phyloP scores from a whole-genome alignment of 1,284 basidiomycete species.

The Naganishia sp. region DNA sequence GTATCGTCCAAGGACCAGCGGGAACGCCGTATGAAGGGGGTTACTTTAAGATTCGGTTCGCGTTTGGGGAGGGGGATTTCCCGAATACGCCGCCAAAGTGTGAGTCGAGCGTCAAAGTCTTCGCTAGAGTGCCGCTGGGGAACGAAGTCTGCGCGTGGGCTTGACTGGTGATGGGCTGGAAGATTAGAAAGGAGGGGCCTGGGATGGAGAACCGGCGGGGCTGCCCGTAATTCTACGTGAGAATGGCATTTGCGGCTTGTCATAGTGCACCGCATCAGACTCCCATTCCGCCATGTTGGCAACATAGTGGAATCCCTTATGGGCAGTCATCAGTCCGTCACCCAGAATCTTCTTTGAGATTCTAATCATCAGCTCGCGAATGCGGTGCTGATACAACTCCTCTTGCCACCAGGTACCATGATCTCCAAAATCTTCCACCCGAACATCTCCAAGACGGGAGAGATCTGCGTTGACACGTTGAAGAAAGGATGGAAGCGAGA shows the following conservation, averaged over 20 bases:
- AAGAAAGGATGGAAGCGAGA: slow-evolving; percentile 95
- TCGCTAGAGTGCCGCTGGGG: neutral
- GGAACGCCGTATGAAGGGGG: slow-evolving; percentile 90
- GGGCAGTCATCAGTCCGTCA: no score
- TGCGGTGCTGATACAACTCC: neutral
- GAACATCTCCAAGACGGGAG: slow-evolving; percentile 73
- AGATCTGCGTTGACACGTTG: slow-evolving; percentile 95
- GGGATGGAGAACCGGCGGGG: no score
- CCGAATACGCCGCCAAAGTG: slow-evolving; percentile 89
- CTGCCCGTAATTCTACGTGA: no score
- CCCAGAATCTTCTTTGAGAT: no score
- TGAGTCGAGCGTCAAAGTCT: slow-evolving; percentile 54
- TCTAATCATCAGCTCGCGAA: no score
- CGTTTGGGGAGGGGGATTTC: slow-evolving; percentile 71
- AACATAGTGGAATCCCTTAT: no score
- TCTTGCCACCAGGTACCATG: slow-evolving; percentile 67
- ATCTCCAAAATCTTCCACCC: slow-evolving; percentile 94
- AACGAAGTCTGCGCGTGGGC: no score
- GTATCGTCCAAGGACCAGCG: slow-evolving; percentile 55
- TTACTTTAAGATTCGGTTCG: slow-evolving; percentile 83
- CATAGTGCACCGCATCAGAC: no score
- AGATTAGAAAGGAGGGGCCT: no score
- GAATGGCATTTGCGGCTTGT: no score
- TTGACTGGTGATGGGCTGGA: no score
- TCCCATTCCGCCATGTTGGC: no score